Evolutionary conservation across 306 rosid species (phyloP).

Genomic region (Vicia faba): DNA sequence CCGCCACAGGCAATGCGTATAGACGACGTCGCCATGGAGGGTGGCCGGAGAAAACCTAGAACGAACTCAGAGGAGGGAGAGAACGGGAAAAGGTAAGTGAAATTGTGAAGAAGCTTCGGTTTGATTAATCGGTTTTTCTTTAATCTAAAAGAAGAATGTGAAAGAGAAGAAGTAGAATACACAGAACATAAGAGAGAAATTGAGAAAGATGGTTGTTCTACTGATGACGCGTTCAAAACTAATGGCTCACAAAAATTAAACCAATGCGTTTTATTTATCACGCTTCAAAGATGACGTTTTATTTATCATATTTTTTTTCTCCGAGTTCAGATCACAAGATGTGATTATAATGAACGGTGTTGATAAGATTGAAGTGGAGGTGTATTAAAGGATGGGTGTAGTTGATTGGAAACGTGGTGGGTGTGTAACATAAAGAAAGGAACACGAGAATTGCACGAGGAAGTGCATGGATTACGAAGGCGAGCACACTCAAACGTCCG

Average conservation of each 20-base stretch:
- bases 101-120: neutral
- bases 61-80: neutral
- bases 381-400: too few species aligned
- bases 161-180: neutral
- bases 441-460: too few species aligned
- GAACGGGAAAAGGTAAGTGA: neutral
- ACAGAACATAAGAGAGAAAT: neutral
- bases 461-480: too few species aligned
- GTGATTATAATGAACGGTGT: too few species aligned
- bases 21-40: slow-evolving; percentile 46
- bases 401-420: too few species aligned
- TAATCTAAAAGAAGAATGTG: neutral
- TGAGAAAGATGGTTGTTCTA: neutral
- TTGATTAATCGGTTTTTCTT: too few species aligned
- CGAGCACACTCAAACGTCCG: too few species aligned
- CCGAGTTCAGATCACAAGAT: too few species aligned
- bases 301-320: too few species aligned
- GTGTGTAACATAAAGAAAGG: too few species aligned
- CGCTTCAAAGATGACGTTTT: slow-evolving; percentile 2
- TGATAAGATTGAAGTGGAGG: too few species aligned
- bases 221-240: slow-evolving; percentile 38
- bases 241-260: slow-evolving; percentile 26
- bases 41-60: slow-evolving; percentile 23
- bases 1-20: slow-evolving; percentile 47
- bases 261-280: neutral